Conservation (phyloP, 306 rosid genomes). For the Malus domestica region DNA sequence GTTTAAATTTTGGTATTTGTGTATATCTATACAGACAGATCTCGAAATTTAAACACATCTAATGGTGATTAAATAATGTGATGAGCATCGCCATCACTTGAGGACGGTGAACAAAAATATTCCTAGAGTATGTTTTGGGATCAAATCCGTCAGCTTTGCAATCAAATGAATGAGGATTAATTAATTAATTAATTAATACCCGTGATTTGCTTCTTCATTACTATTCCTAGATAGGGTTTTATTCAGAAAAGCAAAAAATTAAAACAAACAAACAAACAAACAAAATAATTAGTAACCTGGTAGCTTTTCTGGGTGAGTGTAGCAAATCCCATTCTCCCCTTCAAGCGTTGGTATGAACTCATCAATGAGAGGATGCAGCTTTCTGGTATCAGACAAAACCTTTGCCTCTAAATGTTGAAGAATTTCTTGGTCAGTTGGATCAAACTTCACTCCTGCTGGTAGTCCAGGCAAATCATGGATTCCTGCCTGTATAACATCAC, state of each 20-base stretch:
- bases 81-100: no score
- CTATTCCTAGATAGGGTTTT: neutral
- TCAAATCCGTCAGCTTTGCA: neutral
- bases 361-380: conserved; percentile 81
- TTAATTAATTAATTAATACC: neutral
- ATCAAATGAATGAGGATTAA: neutral
- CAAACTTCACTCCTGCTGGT: conserved; percentile 90
- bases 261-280: neutral
- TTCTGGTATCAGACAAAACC: conserved; percentile 40
- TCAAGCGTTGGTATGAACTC: conserved; percentile 80
- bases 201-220: neutral
- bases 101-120: no score
- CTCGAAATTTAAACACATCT: no score
- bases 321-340: conserved; percentile 88
- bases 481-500: conserved; percentile 27
- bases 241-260: neutral
- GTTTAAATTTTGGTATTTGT: no score
- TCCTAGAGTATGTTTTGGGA: neutral
- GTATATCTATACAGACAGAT: no score
- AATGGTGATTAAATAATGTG: no score
- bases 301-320: conserved; percentile 86
- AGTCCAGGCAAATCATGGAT: conserved; percentile 66
- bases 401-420: conserved; percentile 83
- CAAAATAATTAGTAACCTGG: conserved; percentile 38
- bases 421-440: conserved; percentile 82